Percentiles rank a stretch among this genome's conserved stretches.
These are phyloP conservation scores for Corynespora cassiicola DNA, from an alignment of 2,329 filamentous ascomycete genomes.

Conservation along the genomic window DNA sequence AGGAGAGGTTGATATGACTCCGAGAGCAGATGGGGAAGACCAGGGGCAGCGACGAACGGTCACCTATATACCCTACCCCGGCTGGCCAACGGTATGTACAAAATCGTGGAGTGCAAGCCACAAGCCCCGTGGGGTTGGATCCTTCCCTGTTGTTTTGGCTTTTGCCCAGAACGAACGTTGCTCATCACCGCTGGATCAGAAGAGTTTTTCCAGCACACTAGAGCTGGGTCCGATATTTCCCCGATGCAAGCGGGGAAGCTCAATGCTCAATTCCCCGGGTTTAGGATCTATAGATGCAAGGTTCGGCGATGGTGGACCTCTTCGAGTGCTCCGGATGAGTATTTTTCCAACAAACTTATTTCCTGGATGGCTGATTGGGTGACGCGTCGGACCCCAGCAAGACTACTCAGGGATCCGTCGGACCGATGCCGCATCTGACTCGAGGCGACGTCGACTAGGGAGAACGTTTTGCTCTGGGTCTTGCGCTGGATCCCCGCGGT, in stretches of 20 bases:
- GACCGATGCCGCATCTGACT: conserved; percentile 6
- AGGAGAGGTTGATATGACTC: conserved; percentile 4
- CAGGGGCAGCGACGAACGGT: conserved; percentile 4
- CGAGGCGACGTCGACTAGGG: background rate
- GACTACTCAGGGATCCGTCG: conserved; percentile 3
- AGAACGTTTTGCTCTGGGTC: no score
- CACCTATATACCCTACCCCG: conserved; percentile 15
- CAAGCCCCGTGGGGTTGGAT: conserved; percentile 22
- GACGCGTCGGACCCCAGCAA: no score
- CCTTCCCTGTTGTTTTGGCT: conserved; percentile 5
- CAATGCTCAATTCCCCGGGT: conserved; percentile 9
- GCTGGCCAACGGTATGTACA: conserved; percentile 5
- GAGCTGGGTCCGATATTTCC: conserved; percentile 1
- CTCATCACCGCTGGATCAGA: conserved; percentile 9
- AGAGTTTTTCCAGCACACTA: conserved; percentile 9
- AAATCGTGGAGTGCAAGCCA: conserved; percentile 28
- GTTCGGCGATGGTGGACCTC: no score
- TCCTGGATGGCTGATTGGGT: no score
- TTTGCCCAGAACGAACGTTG: conserved; percentile 11
- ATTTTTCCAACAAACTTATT: no score
- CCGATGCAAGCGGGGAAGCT: conserved; percentile 7
- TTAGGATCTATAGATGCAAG: no score
- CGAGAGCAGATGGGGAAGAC: conserved; percentile 4
- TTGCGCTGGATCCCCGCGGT: no score
- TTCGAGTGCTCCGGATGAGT: conserved; percentile 5